Conservation (phyloP, 371 early-diverging fungal species). For the Mucor irregularis region DNA sequence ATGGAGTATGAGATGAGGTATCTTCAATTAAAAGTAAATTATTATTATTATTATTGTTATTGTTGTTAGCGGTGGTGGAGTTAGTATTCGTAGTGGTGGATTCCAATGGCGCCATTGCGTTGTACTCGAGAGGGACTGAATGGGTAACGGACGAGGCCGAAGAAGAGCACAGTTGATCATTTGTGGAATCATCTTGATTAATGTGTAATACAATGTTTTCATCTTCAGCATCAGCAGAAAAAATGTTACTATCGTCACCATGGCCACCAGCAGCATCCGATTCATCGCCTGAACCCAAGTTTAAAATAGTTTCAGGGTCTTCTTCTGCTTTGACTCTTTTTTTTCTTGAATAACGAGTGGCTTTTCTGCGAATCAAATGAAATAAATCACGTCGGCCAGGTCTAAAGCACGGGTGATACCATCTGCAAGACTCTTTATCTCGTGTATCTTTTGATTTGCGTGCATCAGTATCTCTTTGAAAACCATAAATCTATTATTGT, state of each 20-base stretch:
- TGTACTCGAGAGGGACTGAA: background rate
- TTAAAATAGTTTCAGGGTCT: conserved; percentile 43
- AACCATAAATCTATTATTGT: conserved; percentile 49
- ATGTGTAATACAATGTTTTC: conserved; percentile 6
- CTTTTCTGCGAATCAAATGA: conserved; percentile 49
- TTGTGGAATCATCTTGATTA: background rate
- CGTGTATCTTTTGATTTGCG: conserved; percentile 55
- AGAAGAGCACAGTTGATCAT: conserved; percentile 11
- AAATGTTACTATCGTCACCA: too few relatives aligned
- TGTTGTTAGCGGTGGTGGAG: too few relatives aligned
- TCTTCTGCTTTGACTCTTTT: conserved; percentile 30
- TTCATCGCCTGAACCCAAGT: conserved; percentile 37
- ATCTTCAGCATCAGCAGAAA: too few relatives aligned
- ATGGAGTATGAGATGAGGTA: too few relatives aligned
- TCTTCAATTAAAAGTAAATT: too few relatives aligned
- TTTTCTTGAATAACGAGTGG: conserved; percentile 40
- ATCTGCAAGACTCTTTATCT: conserved; percentile 52
- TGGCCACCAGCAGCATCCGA: too few relatives aligned
- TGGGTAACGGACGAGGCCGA: conserved; percentile 17
- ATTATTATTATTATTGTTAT: too few relatives aligned
- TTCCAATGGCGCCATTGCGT: background rate
- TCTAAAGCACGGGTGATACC: conserved; percentile 52
- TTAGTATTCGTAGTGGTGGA: too few relatives aligned
- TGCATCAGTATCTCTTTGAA: conserved; percentile 57
- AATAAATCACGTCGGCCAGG: conserved; percentile 51